Conservation (phyloP, 352 stramenopile genomes). For the Phytophthora sojae region DNA sequence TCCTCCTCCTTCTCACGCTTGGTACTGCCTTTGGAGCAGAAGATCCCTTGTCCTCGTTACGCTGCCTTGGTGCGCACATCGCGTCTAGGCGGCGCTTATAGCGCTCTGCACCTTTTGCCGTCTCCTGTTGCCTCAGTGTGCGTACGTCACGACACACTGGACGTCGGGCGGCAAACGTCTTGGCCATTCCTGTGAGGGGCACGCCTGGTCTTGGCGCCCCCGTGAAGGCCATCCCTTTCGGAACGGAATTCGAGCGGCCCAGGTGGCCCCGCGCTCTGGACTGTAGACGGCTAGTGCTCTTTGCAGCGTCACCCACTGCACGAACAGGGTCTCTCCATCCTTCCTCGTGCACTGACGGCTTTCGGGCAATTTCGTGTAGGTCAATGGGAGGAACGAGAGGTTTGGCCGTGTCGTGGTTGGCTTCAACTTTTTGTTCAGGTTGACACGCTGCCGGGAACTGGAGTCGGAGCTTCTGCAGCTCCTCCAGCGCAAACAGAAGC, state of each 20-base stretch:
- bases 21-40: background rate
- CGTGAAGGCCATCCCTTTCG: conserved; percentile 27
- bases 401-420: conserved; percentile 5
- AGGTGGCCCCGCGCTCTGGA: background rate
- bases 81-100: conserved; percentile 48
- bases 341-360: conserved; percentile 8
- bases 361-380: background rate
- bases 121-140: conserved; percentile 49
- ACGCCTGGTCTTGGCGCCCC: conserved; percentile 58
- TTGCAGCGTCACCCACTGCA: conserved; percentile 5
- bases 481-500: conserved; percentile 45
- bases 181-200: conserved; percentile 51
- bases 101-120: conserved; percentile 48
- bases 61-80: conserved; percentile 13
- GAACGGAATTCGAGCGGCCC: conserved; percentile 26
- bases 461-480: conserved; percentile 50
- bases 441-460: conserved; percentile 18
- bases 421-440: background rate
- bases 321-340: conserved; percentile 57
- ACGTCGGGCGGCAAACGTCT: conserved; percentile 45
- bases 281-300: background rate
- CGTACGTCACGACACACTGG: conserved; percentile 62
- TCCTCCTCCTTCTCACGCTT: background rate
- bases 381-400: background rate
- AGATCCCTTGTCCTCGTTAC: background rate